These are phyloP conservation scores for Staphylotrichum longicolle DNA, from an alignment of 495 filamentous ascomycete genomes.

Conservation along the genomic window DNA sequence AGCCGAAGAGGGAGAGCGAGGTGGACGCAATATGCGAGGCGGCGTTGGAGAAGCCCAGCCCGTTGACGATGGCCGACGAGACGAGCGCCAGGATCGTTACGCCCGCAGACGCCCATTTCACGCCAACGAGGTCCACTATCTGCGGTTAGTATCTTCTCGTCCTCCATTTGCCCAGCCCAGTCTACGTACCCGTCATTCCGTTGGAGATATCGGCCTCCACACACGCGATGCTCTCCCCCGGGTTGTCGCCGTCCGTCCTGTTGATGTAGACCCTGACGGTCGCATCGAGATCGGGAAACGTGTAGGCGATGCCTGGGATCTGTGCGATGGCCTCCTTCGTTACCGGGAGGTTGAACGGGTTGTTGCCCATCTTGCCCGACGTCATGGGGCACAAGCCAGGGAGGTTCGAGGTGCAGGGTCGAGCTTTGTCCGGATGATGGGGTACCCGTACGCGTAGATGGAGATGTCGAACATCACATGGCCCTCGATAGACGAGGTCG, in stretches of 20 bases:
- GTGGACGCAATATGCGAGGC: conserved; percentile 94
- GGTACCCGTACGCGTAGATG: conserved; percentile 80
- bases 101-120: conserved; percentile 85
- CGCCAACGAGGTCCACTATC: conserved; percentile 74
- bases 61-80: conserved; percentile 77
- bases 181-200: conserved; percentile 62
- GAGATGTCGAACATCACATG: conserved; percentile 76
- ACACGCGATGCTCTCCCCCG: conserved; percentile 69
- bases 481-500: conserved; percentile 79
- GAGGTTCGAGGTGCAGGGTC: conserved; percentile 70
- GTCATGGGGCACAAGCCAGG: conserved; percentile 91
- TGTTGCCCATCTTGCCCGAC: conserved; percentile 72
- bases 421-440: conserved; percentile 59
- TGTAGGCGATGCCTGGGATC: conserved; percentile 86
- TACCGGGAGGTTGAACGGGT: conserved; percentile 66
- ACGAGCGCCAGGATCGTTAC: conserved; percentile 81
- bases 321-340: conserved; percentile 52
- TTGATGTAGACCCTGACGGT: conserved; percentile 78
- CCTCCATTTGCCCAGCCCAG: background rate
- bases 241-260: conserved; percentile 45
- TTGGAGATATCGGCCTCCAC: conserved; percentile 89
- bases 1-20: conserved; percentile 86
- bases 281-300: conserved; percentile 91
- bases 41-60: conserved; percentile 89
- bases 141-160: background rate